Conservation (phyloP, 2,329 filamentous ascomycete species). For the Graphilbum ipis-grandicollis region DNA sequence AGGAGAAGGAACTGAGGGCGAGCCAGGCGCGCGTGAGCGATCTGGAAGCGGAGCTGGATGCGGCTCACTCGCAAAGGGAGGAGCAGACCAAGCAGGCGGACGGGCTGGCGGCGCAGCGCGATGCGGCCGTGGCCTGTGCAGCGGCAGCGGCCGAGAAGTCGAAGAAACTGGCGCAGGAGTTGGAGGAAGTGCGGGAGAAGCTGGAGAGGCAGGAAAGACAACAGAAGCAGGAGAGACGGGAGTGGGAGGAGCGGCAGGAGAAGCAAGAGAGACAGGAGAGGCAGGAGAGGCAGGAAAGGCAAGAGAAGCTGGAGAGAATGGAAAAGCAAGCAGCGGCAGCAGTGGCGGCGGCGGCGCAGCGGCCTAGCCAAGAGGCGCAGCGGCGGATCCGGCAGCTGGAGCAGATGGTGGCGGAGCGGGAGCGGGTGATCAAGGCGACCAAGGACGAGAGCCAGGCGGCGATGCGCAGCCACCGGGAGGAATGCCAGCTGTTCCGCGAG, state of each 20-base stretch:
- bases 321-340: no score
- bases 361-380: constrained; percentile 5
- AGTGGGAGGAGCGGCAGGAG: no score
- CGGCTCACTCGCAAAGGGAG: constrained; percentile 5
- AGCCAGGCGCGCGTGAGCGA: constrained; percentile 3
- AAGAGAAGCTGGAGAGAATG: no score
- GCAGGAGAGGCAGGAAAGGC: no score
- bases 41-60: constrained; percentile 7
- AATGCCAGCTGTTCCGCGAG: constrained; percentile 7
- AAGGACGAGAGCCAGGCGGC: constrained; percentile 8
- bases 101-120: constrained; percentile 3
- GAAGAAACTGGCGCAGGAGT: constrained; percentile 3
- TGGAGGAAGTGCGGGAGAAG: constrained; percentile 3
- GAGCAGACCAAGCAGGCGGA: constrained; percentile 2
- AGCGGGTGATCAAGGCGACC: constrained; percentile 9
- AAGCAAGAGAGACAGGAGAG: no score
- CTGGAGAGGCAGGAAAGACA: background rate
- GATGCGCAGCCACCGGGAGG: constrained; percentile 9
- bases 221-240: background rate
- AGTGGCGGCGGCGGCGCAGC: background rate
- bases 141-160: constrained; percentile 2
- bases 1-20: no score
- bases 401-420: constrained; percentile 9
- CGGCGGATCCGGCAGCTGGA: constrained; percentile 10
- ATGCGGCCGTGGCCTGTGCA: constrained; percentile 3